Conservation (phyloP, 2,329 filamentous ascomycete species). For the Ophiostoma perfectum region DNA sequence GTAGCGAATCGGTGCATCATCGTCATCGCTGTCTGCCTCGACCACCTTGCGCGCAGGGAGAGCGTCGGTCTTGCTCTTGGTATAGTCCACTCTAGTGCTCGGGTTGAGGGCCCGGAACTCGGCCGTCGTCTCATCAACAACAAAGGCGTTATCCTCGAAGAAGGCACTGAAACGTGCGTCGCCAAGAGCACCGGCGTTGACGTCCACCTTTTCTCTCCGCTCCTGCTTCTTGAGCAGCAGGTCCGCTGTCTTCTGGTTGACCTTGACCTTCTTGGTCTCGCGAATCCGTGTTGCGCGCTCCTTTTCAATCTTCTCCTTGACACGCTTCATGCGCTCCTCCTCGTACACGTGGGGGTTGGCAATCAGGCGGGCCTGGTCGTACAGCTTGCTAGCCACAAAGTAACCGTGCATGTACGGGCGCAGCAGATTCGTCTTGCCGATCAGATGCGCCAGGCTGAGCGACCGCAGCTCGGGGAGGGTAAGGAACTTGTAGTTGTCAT, state of each 20-base stretch:
- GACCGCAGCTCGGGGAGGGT: conserved; percentile 79
- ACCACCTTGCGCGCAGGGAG: conserved; percentile 39
- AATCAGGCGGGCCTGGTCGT: conserved; percentile 90
- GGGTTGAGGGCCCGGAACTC: conserved; percentile 90
- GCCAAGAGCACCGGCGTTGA: conserved; percentile 62
- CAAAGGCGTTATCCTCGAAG: conserved; percentile 90
- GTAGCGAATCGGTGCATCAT: conserved; percentile 38
- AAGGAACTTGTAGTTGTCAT: conserved; percentile 99
- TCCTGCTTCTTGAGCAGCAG: conserved; percentile 64
- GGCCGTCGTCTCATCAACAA: conserved; percentile 79
- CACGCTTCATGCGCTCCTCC: conserved; percentile 81
- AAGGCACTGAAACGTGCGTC: conserved; percentile 83
- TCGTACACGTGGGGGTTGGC: conserved; percentile 92
- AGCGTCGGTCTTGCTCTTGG: conserved; percentile 41
- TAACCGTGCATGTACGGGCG: conserved; percentile 99
- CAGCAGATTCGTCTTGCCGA: conserved; percentile 83
- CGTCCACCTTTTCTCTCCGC: conserved; percentile 53
- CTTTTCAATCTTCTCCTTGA: conserved; percentile 94
- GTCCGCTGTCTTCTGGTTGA: conserved; percentile 78
- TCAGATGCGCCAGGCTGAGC: conserved; percentile 79
- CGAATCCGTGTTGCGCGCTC: conserved; percentile 92
- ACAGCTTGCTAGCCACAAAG: conserved; percentile 91
- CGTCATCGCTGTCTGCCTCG: conserved; percentile 6
- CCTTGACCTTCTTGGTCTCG: conserved; percentile 94
- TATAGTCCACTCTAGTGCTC: conserved; percentile 57